A percentile compares a stretch with the other conserved stretches of the same genome.
phyloP scores from a whole-genome alignment of 2,329 filamentous ascomycete genomes.

The Pseudopyrenochaeta lycopersici region DNA sequence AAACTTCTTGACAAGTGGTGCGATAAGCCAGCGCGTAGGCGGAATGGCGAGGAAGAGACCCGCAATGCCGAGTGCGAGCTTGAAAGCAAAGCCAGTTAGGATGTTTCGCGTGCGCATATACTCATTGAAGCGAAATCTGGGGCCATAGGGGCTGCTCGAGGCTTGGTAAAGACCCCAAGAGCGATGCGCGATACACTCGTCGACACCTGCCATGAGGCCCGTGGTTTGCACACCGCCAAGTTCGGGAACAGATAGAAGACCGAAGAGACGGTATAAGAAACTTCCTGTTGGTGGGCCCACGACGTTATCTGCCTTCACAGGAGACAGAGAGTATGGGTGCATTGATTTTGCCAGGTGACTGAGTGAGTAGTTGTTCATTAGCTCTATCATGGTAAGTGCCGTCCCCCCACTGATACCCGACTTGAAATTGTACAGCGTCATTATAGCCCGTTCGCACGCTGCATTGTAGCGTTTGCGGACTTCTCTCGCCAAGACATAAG shows the following conservation, averaged over 20 bases:
- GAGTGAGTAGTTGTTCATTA: conserved; percentile 59
- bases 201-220: conserved; percentile 61
- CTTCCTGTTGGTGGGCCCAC: conserved; percentile 45
- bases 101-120: conserved; percentile 63
- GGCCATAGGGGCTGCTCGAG: conserved; percentile 59
- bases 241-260: conserved; percentile 63
- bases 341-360: conserved; percentile 58
- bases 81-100: conserved; percentile 59
- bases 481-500: conserved; percentile 61
- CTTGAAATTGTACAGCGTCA: conserved; percentile 64
- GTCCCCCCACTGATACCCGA: conserved; percentile 62
- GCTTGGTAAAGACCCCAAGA: conserved; percentile 64
- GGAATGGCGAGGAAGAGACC: conserved; percentile 59
- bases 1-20: conserved; percentile 39
- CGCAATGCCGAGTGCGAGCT: conserved; percentile 58
- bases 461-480: conserved; percentile 62
- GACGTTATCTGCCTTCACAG: conserved; percentile 51
- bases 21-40: conserved; percentile 58
- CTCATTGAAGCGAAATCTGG: conserved; percentile 66
- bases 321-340: conserved; percentile 62
- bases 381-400: conserved; percentile 70
- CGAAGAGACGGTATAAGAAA: conserved; percentile 56
- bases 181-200: conserved; percentile 67
- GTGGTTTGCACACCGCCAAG: conserved; percentile 69
- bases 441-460: conserved; percentile 61